A percentile compares a stretch with the other conserved stretches of the same genome.
Evolutionary conservation across 2,329 filamentous ascomycete species (phyloP).

Genomic region (Aureobasidium sp.): DNA sequence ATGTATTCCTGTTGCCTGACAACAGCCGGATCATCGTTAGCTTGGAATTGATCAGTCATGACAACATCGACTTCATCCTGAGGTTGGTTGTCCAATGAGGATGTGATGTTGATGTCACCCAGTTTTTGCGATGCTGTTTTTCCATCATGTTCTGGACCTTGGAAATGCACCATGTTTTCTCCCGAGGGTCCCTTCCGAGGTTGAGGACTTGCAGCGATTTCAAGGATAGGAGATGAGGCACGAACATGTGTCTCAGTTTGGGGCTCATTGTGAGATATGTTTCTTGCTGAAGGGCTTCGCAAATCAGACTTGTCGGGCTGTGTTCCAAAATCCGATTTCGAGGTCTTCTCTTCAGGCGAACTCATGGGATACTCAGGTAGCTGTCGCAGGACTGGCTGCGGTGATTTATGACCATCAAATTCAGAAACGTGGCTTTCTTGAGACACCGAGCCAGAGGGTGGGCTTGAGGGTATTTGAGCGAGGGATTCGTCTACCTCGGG

Average conservation of each 20-base stretch:
- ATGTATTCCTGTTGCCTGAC: not conserved
- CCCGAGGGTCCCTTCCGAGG: too few species aligned
- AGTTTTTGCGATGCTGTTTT: too few species aligned
- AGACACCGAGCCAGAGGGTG: not conserved
- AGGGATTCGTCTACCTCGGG: not conserved
- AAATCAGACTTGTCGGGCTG: not conserved
- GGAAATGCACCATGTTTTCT: not conserved
- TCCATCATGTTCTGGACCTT: not conserved
- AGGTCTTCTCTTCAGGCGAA: not conserved
- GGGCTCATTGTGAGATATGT: not conserved
- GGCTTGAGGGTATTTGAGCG: not conserved
- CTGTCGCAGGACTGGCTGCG: not conserved
- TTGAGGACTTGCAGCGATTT: not conserved
- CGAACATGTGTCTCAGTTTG: not conserved
- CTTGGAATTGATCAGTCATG: not conserved
- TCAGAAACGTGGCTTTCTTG: not conserved
- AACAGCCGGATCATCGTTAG: not conserved
- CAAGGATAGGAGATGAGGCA: not conserved
- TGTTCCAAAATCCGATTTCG: not conserved
- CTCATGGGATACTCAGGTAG: constrained; percentile 1
- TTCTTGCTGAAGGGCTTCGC: not conserved
- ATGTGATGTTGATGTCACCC: not conserved
- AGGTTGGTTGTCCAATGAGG: not conserved
- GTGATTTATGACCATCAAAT: not conserved
- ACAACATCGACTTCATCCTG: not conserved